Percentiles rank a stretch among this genome's conserved stretches.
Conservation (phyloP, 169 alveolate species). For the Cryptosporidium viatorum region DNA sequence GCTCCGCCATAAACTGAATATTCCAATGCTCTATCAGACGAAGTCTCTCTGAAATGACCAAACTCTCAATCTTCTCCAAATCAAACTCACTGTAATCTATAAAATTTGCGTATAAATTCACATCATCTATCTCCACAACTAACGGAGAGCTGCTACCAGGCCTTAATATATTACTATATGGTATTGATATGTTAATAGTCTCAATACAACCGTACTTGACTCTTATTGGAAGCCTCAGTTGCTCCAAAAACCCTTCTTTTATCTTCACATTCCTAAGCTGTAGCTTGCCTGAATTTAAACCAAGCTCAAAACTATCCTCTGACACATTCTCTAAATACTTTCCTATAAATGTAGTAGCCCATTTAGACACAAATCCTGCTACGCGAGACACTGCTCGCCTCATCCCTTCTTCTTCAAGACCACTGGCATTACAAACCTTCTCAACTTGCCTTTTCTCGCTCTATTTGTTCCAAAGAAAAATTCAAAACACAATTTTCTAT, state of each 20-base stretch:
- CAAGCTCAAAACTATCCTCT: constrained; percentile 71
- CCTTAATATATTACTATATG: constrained; percentile 63
- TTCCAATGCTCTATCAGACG: constrained; percentile 72
- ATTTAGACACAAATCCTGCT: constrained; percentile 63
- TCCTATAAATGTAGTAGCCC: constrained; percentile 75
- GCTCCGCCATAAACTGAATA: constrained; percentile 42
- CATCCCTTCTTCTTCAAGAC: constrained; percentile 15
- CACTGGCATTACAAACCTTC: constrained; percentile 1
- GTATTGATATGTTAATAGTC: constrained; percentile 64
- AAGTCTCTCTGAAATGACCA: constrained; percentile 37
- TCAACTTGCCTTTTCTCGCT: constrained; percentile 3
- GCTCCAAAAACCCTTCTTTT: constrained; percentile 52
- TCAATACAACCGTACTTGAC: constrained; percentile 44
- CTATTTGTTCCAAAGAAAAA: not conserved
- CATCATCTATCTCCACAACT: constrained; percentile 69
- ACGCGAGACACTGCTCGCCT: constrained; percentile 76
- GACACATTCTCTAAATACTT: constrained; percentile 73
- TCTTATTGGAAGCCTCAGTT: constrained; percentile 44
- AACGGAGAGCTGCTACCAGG: constrained; percentile 57
- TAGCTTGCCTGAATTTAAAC: constrained; percentile 56
- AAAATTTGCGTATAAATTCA: constrained; percentile 32
- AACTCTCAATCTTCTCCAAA: constrained; percentile 28
- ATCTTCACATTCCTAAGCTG: constrained; percentile 57
- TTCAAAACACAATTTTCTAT: not conserved
- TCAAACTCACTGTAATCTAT: constrained; percentile 36